Conservation (phyloP, 345 rosid genomes). For the Stellera chamaejasme region DNA sequence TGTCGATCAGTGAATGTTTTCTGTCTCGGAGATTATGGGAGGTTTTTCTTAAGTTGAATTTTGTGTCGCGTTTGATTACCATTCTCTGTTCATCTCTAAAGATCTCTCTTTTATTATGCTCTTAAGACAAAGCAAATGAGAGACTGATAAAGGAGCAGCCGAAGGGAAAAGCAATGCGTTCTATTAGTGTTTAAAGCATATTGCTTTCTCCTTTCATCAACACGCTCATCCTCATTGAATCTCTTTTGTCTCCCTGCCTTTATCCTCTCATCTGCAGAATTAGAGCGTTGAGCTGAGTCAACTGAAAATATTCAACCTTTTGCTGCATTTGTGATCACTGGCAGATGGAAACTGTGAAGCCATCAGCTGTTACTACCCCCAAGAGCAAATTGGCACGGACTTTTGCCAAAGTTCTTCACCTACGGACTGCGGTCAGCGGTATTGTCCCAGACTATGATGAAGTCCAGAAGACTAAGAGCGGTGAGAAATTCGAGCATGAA, state of each 20-base stretch:
- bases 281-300: conserved; percentile 1
- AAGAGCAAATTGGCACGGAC: conserved; percentile 62
- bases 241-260: conserved; percentile 8
- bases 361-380: conserved; percentile 38
- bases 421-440: conserved; percentile 40
- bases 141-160: conserved; percentile 13
- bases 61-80: conserved; percentile 3
- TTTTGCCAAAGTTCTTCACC: conserved; percentile 62
- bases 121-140: conserved; percentile 12
- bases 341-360: conserved; percentile 76
- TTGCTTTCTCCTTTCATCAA: conserved; percentile 22
- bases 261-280: not conserved
- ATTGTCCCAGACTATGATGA: conserved; percentile 47
- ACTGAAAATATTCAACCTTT: not conserved
- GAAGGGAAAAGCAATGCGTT: conserved; percentile 21
- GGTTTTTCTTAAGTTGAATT: conserved; percentile 6
- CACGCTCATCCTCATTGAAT: conserved; percentile 17
- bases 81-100: conserved; percentile 7
- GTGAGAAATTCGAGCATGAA: conserved; percentile 26
- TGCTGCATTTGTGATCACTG: conserved; percentile 9
- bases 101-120: not conserved
- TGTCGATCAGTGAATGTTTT: conserved; percentile 5
- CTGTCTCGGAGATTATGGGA: conserved; percentile 4
- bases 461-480: conserved; percentile 33
- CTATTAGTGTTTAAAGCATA: conserved; percentile 28